Evolutionary conservation across 495 filamentous ascomycete species (phyloP).

Genomic region (Elaphomyces granulatus): DNA sequence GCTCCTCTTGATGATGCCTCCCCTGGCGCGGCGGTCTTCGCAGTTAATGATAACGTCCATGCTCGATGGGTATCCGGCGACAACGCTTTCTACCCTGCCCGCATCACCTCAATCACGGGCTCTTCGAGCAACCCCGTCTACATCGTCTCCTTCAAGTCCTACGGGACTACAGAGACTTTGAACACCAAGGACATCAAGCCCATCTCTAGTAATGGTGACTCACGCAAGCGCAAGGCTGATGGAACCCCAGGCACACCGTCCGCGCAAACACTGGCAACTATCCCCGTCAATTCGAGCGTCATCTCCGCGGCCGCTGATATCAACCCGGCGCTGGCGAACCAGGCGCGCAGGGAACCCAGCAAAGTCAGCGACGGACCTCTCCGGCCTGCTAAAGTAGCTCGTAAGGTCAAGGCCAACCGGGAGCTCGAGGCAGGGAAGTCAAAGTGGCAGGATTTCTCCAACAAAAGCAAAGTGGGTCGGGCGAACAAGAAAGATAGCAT

Average conservation of each 20-base stretch:
- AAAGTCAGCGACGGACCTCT: constrained; percentile 52
- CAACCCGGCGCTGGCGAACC: constrained; percentile 60
- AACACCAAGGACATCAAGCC: constrained; percentile 74
- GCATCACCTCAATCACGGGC: constrained; percentile 86
- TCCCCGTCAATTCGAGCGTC: constrained; percentile 44
- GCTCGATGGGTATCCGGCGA: constrained; percentile 87
- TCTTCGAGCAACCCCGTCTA: constrained; percentile 79
- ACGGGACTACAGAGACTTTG: constrained; percentile 69
- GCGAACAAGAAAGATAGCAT: constrained; percentile 78
- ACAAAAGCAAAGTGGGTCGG: constrained; percentile 66
- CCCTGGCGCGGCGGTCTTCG: constrained; percentile 42
- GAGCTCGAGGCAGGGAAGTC: constrained; percentile 81
- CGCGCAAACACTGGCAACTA: constrained; percentile 23
- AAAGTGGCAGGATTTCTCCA: constrained; percentile 86
- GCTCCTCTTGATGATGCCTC: constrained; percentile 32
- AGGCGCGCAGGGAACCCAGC: constrained; percentile 50
- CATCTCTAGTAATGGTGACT: constrained; percentile 41
- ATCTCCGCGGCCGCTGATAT: constrained; percentile 82
- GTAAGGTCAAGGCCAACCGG: constrained; percentile 82
- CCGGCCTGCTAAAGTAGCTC: constrained; percentile 48
- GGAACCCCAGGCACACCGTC: constrained; percentile 43
- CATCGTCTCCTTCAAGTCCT: constrained; percentile 84
- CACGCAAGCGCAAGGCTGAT: constrained; percentile 86
- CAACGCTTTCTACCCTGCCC: constrained; percentile 79
- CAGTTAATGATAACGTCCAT: constrained; percentile 79